These are phyloP conservation scores for Hemerocallis citrina DNA, from an alignment of 106 monocot genomes.

Conservation along the genomic window DNA sequence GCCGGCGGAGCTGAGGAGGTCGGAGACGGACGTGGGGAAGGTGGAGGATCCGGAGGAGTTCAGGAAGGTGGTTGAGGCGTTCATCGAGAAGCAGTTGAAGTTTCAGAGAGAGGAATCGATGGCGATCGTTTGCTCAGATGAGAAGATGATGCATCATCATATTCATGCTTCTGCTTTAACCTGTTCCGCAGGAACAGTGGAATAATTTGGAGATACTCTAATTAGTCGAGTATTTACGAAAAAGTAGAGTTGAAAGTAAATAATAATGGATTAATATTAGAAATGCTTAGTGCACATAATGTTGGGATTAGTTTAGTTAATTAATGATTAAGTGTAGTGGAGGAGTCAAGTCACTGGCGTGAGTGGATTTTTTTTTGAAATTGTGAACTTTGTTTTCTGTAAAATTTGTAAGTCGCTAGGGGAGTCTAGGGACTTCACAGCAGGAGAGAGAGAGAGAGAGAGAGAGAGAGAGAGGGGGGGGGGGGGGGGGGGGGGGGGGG, in stretches of 20 bases:
- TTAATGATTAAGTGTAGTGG: no score
- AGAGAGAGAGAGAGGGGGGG: no score
- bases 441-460: no score
- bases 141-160: no score
- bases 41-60: constrained; percentile 32
- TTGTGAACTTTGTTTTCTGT: no score
- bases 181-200: constrained; percentile 1
- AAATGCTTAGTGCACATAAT: not conserved
- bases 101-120: constrained; percentile 55
- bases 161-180: not conserved
- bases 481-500: no score
- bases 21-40: constrained; percentile 26
- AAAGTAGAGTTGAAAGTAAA: not conserved
- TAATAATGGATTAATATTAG: not conserved
- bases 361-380: no score
- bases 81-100: constrained; percentile 55
- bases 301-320: no score
- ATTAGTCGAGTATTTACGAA: no score
- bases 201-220: not conserved
- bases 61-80: constrained; percentile 44
- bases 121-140: not conserved
- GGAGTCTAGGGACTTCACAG: no score
- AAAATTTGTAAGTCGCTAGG: no score
- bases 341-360: no score
- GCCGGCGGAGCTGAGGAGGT: constrained; percentile 21